These are phyloP conservation scores for Wickerhamomyces ciferrii DNA, from an alignment of 805 yeast genomes.

Conservation along the genomic window DNA sequence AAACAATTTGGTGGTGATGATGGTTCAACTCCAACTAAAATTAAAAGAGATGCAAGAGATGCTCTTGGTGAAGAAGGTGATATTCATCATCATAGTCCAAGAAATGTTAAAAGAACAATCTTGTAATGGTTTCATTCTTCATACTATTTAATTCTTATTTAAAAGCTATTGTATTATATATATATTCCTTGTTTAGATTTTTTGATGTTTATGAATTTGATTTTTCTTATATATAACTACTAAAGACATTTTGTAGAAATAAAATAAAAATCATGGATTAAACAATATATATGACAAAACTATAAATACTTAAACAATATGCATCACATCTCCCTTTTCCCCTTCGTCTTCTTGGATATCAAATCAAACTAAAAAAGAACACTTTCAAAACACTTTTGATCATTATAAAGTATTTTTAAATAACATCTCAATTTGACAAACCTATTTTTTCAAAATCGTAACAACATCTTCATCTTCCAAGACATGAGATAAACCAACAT, in stretches of 20 bases:
- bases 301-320: neutral
- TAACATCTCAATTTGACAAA: no score
- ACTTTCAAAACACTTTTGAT: no score
- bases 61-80: conserved; percentile 17
- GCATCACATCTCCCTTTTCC: neutral
- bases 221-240: no score
- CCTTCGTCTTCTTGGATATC: no score
- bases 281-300: neutral
- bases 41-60: conserved; percentile 20
- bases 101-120: conserved; percentile 16
- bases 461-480: conserved; percentile 97
- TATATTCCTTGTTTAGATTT: neutral
- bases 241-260: neutral
- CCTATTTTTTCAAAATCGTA: conserved; percentile 74
- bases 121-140: neutral
- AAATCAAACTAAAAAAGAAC: no score
- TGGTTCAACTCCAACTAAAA: conserved; percentile 3
- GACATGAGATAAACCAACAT: conserved; percentile 80
- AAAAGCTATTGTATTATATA: no score
- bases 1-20: conserved; percentile 11
- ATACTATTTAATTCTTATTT: neutral
- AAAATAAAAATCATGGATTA: neutral
- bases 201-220: neutral
- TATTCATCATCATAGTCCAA: conserved; percentile 18
- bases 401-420: no score